A percentile compares a stretch with the other conserved stretches of the same genome.
Conservation (phyloP, 352 stramenopile species). For the Blastocystis sp. region DNA sequence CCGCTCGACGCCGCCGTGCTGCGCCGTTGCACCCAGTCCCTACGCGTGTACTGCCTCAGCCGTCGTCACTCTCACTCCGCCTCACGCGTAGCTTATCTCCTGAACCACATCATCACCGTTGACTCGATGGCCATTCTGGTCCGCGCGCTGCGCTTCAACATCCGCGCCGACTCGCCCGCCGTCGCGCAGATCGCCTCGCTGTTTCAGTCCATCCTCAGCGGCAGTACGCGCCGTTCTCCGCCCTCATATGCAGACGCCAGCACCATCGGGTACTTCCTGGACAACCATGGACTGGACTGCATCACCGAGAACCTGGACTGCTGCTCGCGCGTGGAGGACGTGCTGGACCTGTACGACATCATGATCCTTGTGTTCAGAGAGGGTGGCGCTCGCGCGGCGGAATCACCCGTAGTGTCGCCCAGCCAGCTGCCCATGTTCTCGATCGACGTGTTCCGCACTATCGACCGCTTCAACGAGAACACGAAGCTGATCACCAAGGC, state of each 20-base stretch:
- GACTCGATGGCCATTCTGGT: constrained; percentile 43
- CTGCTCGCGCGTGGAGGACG: neutral
- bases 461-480: constrained; percentile 1
- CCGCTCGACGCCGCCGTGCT: constrained; percentile 5
- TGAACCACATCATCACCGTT: constrained; percentile 30
- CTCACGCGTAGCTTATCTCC: neutral
- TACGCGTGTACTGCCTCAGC: constrained; percentile 38
- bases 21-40: neutral
- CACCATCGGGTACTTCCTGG: constrained; percentile 13
- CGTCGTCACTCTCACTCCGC: neutral
- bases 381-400: neutral
- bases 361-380: constrained; percentile 55
- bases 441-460: constrained; percentile 50
- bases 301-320: neutral
- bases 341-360: constrained; percentile 4
- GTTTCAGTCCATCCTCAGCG: constrained; percentile 11
- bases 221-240: neutral
- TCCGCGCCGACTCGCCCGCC: neutral
- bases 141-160: neutral
- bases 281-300: constrained; percentile 32
- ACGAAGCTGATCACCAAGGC: constrained; percentile 16
- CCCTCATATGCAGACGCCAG: neutral
- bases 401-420: constrained; percentile 12
- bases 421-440: constrained; percentile 26
- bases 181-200: neutral